Conservation (phyloP, 1,284 basidiomycete genomes). For the Tylopilus orsonianus region DNA sequence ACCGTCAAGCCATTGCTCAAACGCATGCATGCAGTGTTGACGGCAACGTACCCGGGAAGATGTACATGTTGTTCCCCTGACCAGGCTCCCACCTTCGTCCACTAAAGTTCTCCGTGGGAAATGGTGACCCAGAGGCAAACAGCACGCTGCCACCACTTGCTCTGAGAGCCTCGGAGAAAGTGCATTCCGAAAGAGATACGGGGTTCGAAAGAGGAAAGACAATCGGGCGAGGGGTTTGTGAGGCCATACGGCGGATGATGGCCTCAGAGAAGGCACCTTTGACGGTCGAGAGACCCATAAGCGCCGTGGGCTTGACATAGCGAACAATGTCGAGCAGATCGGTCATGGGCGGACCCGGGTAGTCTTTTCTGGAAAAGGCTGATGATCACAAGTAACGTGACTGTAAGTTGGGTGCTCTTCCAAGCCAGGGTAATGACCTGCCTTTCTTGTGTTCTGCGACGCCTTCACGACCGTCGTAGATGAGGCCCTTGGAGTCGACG, state of each 20-base stretch:
- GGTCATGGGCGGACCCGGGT: conserved; percentile 72
- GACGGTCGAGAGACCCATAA: conserved; percentile 89
- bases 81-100: conserved; percentile 74
- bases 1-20: conserved; percentile 1
- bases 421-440: conserved; percentile 33
- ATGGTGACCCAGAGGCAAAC: conserved; percentile 92
- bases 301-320: conserved; percentile 87
- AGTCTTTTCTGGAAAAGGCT: conserved; percentile 84
- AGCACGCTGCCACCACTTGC: conserved; percentile 75
- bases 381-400: conserved; percentile 1
- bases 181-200: conserved; percentile 80
- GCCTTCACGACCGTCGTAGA: conserved; percentile 62
- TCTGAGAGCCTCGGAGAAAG: conserved; percentile 82
- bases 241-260: conserved; percentile 82
- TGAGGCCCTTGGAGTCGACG: conserved; percentile 85
- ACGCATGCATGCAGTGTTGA: conserved; percentile 14
- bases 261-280: conserved; percentile 78
- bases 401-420: background rate
- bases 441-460: conserved; percentile 85
- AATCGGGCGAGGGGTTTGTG: conserved; percentile 84
- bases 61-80: conserved; percentile 92
- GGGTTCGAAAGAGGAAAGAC: conserved; percentile 98
- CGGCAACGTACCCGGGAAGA: conserved; percentile 58
- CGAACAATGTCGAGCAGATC: conserved; percentile 80
- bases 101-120: conserved; percentile 64